Evolutionary conservation across 2,329 filamentous ascomycete genomes (phyloP).

Genomic region (Fusarium dimerum): DNA sequence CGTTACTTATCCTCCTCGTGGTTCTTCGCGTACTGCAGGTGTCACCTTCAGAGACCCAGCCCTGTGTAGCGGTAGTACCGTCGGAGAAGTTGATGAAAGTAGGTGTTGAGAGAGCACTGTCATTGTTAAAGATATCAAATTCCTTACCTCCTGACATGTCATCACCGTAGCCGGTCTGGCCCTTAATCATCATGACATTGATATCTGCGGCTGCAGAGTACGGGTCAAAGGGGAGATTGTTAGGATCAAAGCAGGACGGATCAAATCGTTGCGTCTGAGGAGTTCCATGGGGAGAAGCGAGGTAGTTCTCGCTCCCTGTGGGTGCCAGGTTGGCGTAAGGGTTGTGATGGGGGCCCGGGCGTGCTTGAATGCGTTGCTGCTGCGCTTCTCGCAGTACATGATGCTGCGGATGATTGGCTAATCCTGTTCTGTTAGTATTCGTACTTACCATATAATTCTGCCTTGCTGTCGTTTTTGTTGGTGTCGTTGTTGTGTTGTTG

Average conservation of each 20-base stretch:
- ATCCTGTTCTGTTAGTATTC: conserved; percentile 57
- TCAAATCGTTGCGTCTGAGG: conserved; percentile 57
- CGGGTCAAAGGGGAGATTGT: conserved; percentile 49
- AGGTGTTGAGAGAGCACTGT: conserved; percentile 50
- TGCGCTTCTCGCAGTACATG: conserved; percentile 81
- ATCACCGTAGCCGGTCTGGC: conserved; percentile 43
- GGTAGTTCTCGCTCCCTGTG: conserved; percentile 53
- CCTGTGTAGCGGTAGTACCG: conserved; percentile 46
- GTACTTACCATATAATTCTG: conserved; percentile 50
- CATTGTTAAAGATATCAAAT: conserved; percentile 51
- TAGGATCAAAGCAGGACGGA: conserved; percentile 45
- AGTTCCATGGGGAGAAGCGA: conserved; percentile 57
- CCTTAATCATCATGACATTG: conserved; percentile 49
- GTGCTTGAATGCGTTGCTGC: conserved; percentile 76
- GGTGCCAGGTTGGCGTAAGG: conserved; percentile 35
- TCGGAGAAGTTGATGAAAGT: conserved; percentile 53
- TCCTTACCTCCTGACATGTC: conserved; percentile 47
- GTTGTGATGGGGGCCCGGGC: conserved; percentile 62
- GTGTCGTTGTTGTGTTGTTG: conserved; percentile 29
- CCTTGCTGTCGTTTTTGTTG: conserved; percentile 19
- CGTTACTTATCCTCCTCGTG: conserved; percentile 57
- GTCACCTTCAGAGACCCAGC: conserved; percentile 55
- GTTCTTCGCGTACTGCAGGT: conserved; percentile 43
- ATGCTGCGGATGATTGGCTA: conserved; percentile 66
- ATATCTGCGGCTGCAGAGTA: conserved; percentile 44